Base-by-base conservation (phyloP, 345 rosid species). In the Lumnitzera racemosa region DNA sequence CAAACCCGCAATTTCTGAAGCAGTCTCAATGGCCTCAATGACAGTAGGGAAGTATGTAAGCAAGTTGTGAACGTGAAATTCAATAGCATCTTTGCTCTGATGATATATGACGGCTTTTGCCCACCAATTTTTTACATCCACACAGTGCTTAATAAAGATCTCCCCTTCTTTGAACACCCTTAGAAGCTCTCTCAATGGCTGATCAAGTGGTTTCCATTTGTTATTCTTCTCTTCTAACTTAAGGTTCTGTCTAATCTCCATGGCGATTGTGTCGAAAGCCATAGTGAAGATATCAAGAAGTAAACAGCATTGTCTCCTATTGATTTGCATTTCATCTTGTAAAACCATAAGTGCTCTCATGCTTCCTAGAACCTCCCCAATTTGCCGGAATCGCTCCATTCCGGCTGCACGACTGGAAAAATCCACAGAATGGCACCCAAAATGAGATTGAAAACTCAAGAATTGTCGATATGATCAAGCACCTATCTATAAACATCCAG, bases 361-460 rank as follows among this genome's bases (percentile, higher is more conserved):
- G 74, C 99, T 88, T 57, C 99, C 97, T 13, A 94, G 61, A 53
- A 84, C 96, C 83, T 88, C 96, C 46, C 97, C 97, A 3, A 90
- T 76, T 61, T 88, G 96, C 71, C 97, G 76, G 74, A 94, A 90
- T 61, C 80, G 96, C 64, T 83, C 94, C 98, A 88, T 68, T 57
- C 55, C 62, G 15, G 56, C 56, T 2, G 14, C 9, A 15, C 43
- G 11, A 9, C 43, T 9, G 7, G 31, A 36, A 52, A 15, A 15
- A 12, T 9, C 12, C 24, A 53, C 36, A 25, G 29, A 13, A 53
- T 23, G 1, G 29, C 15, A 49, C 20, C 11, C 20, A 49, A 16
- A 49, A 4, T 49, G 52, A 49, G 20, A 49, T 16, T 16, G 20
- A 49, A 14, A 16, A 49, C 52, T 14, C 15, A 15, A 20, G 2